Base-by-base conservation (phyloP, 352 stramenopile species). In the Elongisporangium undulatum region DNA sequence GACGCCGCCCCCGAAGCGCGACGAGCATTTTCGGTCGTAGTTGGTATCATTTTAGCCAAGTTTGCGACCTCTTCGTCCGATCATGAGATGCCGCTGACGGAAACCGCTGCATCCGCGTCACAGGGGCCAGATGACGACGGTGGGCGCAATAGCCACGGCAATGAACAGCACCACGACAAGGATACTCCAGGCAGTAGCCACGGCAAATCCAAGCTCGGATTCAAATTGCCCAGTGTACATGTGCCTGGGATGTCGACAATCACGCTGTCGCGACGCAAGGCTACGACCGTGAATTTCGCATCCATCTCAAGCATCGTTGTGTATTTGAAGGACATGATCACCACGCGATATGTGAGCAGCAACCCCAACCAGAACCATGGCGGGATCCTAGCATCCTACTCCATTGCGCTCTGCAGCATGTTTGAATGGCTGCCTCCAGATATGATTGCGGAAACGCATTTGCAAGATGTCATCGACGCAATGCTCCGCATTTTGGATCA, bases 251-350 rank as follows among this genome's bases (percentile, higher is more conserved):
- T 90, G 71, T 67, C 74, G n/a, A 59, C 71, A 15, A 62, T 86
- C 21, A 85, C 80, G 22, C 68, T 86, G 7, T 85, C 83, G 29
- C 69, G 83, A 4, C 73, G 78, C 20, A 93, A 93, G 60, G 66
- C 77, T 3, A 55, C 77, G 8, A 71, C 74, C 1, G 70, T 85
- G 9, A 75, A 87, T 58, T 90, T 95, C 41, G 86, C 85, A 3
- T 90, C 76, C 38, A 81, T 95, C 23, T 75, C 82, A 4, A 88
- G 75, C 51, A 79, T 91, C 19, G 68, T 95, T 20, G 49, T 84
- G 15, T 92, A 90, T 56, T 81, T 94, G 20, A 93, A 93, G 51
- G 87, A 95, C 16, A 71, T 83, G 45, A 53, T 95, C 19, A 67
- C 65, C 22, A 77, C 64, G 61, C 86, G 87, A 58, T 90, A 87